These are phyloP conservation scores for Lipomyces anomalus DNA, from an alignment of 805 yeast genomes.

Conservation along the genomic window DNA sequence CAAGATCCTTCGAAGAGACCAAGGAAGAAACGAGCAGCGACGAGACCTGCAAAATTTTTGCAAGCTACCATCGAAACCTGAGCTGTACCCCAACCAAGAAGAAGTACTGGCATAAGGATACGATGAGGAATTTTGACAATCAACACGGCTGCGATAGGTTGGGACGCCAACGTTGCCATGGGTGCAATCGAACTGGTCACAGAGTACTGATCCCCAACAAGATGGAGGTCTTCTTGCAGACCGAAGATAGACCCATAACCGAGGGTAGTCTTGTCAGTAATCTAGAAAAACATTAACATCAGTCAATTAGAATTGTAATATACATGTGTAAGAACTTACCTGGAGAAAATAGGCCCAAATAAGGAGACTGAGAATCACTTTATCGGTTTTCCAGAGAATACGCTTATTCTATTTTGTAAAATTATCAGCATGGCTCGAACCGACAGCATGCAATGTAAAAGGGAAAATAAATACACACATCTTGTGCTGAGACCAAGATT, in stretches of 20 bases:
- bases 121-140: conserved; percentile 41
- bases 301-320: too few relatives aligned
- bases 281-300: too few relatives aligned
- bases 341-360: conserved; percentile 2
- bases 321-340: too few relatives aligned
- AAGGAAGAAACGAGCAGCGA: conserved; percentile 43
- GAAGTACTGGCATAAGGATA: conserved; percentile 24
- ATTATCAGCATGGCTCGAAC: too few relatives aligned
- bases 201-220: conserved; percentile 38
- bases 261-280: too few relatives aligned
- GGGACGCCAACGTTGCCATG: conserved; percentile 44
- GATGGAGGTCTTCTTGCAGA: conserved; percentile 31
- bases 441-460: too few relatives aligned
- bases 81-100: conserved; percentile 43
- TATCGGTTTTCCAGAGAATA: conserved; percentile 2
- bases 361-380: background rate
- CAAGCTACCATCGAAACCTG: conserved; percentile 40
- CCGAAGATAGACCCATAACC: conserved; percentile 27
- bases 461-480: too few relatives aligned
- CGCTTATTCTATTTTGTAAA: too few relatives aligned
- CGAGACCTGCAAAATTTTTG: conserved; percentile 40
- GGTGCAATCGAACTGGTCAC: conserved; percentile 45
- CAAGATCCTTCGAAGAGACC: too few relatives aligned
- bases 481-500: too few relatives aligned
- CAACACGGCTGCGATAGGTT: too few relatives aligned